These are phyloP conservation scores for Phytopythium oedochilum DNA, from an alignment of 352 stramenopile genomes.

Conservation along the genomic window DNA sequence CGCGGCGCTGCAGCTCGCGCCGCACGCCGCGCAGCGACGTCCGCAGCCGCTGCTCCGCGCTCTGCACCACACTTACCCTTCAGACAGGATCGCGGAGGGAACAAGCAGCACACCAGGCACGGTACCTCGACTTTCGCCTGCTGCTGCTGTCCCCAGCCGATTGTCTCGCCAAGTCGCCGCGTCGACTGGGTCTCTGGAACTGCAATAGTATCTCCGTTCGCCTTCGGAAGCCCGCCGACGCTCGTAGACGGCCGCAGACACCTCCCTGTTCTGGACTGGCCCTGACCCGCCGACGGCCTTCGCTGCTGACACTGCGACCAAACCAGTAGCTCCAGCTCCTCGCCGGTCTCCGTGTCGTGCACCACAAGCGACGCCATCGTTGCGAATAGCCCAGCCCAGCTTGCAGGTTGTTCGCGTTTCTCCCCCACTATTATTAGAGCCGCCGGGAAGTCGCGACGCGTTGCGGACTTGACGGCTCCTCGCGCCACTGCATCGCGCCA, in stretches of 20 bases:
- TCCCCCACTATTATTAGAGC: not conserved
- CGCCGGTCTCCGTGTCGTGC: slow-evolving; percentile 58
- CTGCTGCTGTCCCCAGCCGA: slow-evolving; percentile 53
- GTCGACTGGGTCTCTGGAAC: slow-evolving; percentile 58
- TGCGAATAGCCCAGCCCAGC: not conserved
- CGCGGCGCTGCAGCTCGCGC: slow-evolving; percentile 35
- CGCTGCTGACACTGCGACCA: slow-evolving; percentile 1
- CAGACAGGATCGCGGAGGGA: not conserved
- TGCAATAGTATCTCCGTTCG: not conserved
- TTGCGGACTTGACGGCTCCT: not conserved
- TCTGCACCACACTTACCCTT: slow-evolving; percentile 19
- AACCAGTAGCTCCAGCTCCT: slow-evolving; percentile 34
- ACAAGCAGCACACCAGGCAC: not conserved
- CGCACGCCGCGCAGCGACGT: slow-evolving; percentile 48
- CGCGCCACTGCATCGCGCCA: not conserved
- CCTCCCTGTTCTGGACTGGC: not conserved
- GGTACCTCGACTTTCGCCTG: slow-evolving; percentile 40
- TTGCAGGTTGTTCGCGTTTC: not conserved
- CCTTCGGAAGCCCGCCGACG: not conserved
- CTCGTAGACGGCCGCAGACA: not conserved
- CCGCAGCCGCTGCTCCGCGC: slow-evolving; percentile 38
- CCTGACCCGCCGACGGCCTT: not conserved
- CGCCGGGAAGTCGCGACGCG: not conserved
- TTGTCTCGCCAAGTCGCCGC: slow-evolving; percentile 33
- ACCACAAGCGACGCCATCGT: slow-evolving; percentile 24